These are phyloP conservation scores for Chernovozyma sophiae-reginae DNA, from an alignment of 1,139 yeast genomes.

Conservation along the genomic window DNA sequence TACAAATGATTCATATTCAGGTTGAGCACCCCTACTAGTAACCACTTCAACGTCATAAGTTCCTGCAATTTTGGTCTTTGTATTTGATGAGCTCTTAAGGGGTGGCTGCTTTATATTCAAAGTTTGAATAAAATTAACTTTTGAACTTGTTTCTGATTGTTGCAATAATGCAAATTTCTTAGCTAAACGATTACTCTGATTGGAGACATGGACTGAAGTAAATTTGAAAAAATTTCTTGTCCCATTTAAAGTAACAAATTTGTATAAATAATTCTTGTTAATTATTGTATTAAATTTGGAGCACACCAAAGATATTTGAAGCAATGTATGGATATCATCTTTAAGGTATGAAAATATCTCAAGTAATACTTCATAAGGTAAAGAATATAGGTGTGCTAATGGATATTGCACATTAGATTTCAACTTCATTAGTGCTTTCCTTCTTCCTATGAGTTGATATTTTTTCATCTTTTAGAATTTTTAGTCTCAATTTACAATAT, in stretches of 20 bases:
- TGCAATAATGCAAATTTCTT: conserved; percentile 10
- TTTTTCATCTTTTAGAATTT: conserved; percentile 14
- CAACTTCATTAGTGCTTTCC: conserved; percentile 15
- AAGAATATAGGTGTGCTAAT: conserved; percentile 27
- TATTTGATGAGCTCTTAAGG: conserved; percentile 17
- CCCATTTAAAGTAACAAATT: conserved; percentile 22
- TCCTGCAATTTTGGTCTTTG: conserved; percentile 36
- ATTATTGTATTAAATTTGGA: conserved; percentile 32
- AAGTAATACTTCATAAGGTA: conserved; percentile 40
- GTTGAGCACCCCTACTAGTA: conserved; percentile 13
- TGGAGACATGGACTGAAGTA: conserved; percentile 23
- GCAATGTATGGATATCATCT: conserved; percentile 16
- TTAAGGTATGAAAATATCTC: conserved; percentile 26
- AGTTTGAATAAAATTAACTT: conserved; percentile 26
- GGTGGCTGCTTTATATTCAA: conserved; percentile 36
- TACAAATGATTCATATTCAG: conserved; percentile 26
- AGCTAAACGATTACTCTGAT: conserved; percentile 12
- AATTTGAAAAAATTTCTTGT: conserved; percentile 29
- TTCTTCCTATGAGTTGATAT: conserved; percentile 39
- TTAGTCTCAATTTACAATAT: too few relatives aligned
- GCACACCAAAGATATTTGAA: conserved; percentile 32
- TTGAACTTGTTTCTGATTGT: conserved; percentile 17
- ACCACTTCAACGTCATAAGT: conserved; percentile 29
- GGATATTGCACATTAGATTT: conserved; percentile 18
- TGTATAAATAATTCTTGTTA: conserved; percentile 34